Conservation (phyloP, 1,284 basidiomycete genomes). For the Ceraceosorus bombacis region DNA sequence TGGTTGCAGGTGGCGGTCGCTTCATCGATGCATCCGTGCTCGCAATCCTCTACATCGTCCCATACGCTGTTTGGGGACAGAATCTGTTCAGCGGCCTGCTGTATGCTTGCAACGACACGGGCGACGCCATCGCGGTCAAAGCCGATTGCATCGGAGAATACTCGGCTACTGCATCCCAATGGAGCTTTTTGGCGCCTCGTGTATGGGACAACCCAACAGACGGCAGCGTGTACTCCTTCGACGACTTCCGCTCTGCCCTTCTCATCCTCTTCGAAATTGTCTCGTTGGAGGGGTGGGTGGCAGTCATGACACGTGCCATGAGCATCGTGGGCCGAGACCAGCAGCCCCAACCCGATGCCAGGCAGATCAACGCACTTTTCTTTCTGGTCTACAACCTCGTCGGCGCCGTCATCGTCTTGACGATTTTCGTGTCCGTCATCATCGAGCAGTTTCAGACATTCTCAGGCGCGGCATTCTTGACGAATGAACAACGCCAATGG, state of each 20-base stretch:
- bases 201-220: conserved; percentile 80
- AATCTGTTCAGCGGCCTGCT: conserved; percentile 85
- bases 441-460: conserved; percentile 85
- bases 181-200: conserved; percentile 68
- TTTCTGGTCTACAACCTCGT: conserved; percentile 87
- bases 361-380: conserved; percentile 65
- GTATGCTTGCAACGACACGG: conserved; percentile 73
- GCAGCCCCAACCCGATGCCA: conserved; percentile 37
- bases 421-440: conserved; percentile 64
- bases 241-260: conserved; percentile 74
- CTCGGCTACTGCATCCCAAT: conserved; percentile 50
- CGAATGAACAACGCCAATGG: conserved; percentile 88
- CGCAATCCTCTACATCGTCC: conserved; percentile 87
- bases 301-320: conserved; percentile 78
- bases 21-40: conserved; percentile 85
- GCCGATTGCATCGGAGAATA: conserved; percentile 71
- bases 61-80: conserved; percentile 92
- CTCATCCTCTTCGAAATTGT: conserved; percentile 96
- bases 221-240: conserved; percentile 82
- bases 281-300: conserved; percentile 86
- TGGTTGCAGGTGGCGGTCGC: conserved; percentile 76
- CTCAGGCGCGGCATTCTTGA: conserved; percentile 64
- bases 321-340: conserved; percentile 61
- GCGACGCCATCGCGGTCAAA: conserved; percentile 54
- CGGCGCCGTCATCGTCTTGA: conserved; percentile 69